Evolutionary conservation across 2,329 filamentous ascomycete genomes (phyloP).

Genomic region (Chrysoporthe austroafricana): DNA sequence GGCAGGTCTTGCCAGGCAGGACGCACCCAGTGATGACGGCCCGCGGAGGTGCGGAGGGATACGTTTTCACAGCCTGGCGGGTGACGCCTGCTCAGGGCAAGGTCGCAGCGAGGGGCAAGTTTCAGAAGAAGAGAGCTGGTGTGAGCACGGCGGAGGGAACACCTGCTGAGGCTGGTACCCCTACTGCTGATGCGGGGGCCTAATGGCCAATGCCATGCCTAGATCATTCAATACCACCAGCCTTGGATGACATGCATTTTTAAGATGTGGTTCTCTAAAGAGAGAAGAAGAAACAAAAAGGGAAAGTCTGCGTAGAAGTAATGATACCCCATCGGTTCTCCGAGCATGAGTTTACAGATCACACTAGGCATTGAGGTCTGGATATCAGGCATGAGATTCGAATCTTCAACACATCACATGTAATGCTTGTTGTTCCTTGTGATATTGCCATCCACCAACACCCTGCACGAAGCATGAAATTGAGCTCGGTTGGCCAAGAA

Average conservation of each 20-base stretch:
- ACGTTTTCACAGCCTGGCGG: slow-evolving; percentile 80
- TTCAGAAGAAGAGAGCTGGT: slow-evolving; percentile 59
- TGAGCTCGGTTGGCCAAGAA: not conserved
- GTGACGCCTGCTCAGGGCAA: slow-evolving; percentile 79
- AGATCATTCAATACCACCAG: not conserved
- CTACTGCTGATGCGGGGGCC: slow-evolving; percentile 6
- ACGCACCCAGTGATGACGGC: slow-evolving; percentile 96
- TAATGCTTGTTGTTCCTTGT: not conserved
- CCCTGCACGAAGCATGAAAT: not conserved
- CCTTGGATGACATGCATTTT: not conserved
- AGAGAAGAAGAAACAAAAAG: not conserved
- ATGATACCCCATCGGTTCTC: slow-evolving; percentile 26
- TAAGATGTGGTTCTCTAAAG: not conserved
- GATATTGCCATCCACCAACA: not conserved
- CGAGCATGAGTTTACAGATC: not conserved
- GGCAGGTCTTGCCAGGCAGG: slow-evolving; percentile 89
- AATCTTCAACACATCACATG: not conserved
- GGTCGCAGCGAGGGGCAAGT: slow-evolving; percentile 81
- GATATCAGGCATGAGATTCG: not conserved
- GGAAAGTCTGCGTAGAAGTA: slow-evolving; percentile 17
- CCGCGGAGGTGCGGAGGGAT: slow-evolving; percentile 86
- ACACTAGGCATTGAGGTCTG: not conserved
- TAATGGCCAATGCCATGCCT: not conserved
- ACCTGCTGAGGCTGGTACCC: slow-evolving; percentile 21
- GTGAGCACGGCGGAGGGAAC: slow-evolving; percentile 24